A percentile compares a stretch with the other conserved stretches of the same genome.
Conservation (phyloP, 768 basidiomycete species). For the Leccinum pellstonianum region DNA sequence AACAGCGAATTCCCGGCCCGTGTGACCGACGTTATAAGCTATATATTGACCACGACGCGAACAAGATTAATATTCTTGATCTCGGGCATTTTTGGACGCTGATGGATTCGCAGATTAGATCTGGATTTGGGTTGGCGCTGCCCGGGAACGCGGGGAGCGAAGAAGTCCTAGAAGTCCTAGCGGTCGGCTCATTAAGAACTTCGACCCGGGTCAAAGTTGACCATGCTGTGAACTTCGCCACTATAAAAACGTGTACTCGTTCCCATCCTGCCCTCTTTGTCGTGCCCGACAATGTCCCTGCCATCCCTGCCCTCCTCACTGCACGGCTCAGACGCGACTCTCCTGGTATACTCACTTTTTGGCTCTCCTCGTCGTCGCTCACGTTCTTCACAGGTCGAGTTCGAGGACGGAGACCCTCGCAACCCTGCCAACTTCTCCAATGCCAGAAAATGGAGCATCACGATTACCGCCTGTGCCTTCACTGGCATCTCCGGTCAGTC, state of each 20-base stretch:
- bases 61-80: not conserved
- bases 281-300: conserved; percentile 10
- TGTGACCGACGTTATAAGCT: not conserved
- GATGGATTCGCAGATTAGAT: conserved; percentile 17
- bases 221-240: conserved; percentile 4
- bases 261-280: not conserved
- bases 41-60: not conserved
- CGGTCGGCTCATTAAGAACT: not conserved
- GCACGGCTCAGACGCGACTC: conserved; percentile 9
- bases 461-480: conserved; percentile 34
- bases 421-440: conserved; percentile 41
- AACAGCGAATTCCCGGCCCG: not conserved
- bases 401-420: conserved; percentile 36
- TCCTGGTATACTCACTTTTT: conserved; percentile 13
- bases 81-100: not conserved
- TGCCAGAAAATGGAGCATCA: conserved; percentile 43
- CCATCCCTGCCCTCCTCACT: conserved; percentile 19
- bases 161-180: not conserved
- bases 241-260: conserved; percentile 11
- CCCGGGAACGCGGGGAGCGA: conserved; percentile 2
- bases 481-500: conserved; percentile 33
- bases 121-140: not conserved
- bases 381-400: conserved; percentile 37
- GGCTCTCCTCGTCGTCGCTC: conserved; percentile 1
- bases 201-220: conserved; percentile 11